Evolutionary conservation across 2,329 filamentous ascomycete species (phyloP).

Genomic region (Ambrosiella cleistominuta): DNA sequence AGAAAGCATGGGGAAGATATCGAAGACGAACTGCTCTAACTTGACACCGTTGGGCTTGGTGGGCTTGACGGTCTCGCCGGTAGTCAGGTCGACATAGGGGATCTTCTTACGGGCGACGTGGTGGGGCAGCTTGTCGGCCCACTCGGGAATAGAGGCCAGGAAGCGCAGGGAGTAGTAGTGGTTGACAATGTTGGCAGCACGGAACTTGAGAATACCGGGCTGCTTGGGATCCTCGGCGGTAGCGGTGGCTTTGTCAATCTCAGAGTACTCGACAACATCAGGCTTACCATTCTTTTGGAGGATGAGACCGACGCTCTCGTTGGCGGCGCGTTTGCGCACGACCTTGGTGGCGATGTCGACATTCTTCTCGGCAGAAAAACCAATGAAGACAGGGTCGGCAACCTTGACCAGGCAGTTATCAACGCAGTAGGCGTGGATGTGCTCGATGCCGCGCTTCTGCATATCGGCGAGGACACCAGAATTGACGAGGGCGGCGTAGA

Average conservation of each 20-base stretch:
- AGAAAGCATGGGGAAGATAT: conserved; percentile 74
- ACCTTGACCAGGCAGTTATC: conserved; percentile 99
- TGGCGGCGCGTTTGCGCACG: conserved; percentile 93
- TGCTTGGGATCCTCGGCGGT: conserved; percentile 76
- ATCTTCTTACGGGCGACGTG: conserved; percentile 99
- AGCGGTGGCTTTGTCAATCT: conserved; percentile 79
- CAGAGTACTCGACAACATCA: conserved; percentile 95
- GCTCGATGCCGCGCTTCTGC: conserved; percentile 72
- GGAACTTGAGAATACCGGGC: conserved; percentile 73
- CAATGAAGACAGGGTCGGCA: conserved; percentile 90
- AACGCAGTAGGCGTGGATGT: conserved; percentile 95
- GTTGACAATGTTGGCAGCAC: conserved; percentile 98
- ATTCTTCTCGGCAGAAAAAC: conserved; percentile 71
- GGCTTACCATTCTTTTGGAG: conserved; percentile 89
- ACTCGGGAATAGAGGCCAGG: conserved; percentile 75
- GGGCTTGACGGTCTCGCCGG: conserved; percentile 69
- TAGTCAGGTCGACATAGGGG: conserved; percentile 58
- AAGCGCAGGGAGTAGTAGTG: conserved; percentile 97
- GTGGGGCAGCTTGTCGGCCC: conserved; percentile 74
- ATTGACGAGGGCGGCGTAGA: conserved; percentile 79
- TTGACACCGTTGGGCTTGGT: conserved; percentile 96
- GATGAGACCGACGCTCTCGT: conserved; percentile 89
- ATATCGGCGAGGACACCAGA: conserved; percentile 75
- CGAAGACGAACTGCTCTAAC: conserved; percentile 71
- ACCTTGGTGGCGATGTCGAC: conserved; percentile 98